Percentiles rank a stretch among this genome's conserved stretches.
phyloP scores from a whole-genome alignment of 1,284 basidiomycete genomes.

The Testicularia cyperi region DNA sequence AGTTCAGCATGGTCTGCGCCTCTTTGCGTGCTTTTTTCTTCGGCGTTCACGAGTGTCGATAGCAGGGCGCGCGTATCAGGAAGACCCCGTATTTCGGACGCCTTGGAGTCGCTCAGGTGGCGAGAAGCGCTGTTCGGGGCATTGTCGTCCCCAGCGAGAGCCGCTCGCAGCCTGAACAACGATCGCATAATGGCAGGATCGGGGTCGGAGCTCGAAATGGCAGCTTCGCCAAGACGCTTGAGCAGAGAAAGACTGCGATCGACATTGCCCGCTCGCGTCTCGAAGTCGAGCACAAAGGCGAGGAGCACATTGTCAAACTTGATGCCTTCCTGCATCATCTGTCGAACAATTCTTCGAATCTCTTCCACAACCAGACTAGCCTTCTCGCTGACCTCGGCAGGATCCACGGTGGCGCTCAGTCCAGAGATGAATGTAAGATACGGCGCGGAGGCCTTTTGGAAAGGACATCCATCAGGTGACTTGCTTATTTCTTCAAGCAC shows the following conservation, averaged over 20 bases:
- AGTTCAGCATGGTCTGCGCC: conserved; percentile 5
- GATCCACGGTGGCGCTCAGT: too few relatives aligned
- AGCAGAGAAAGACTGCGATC: conserved; percentile 4
- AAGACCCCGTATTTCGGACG: background rate
- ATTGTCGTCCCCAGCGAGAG: background rate
- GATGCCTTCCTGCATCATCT: conserved; percentile 15
- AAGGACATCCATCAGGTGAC: too few relatives aligned
- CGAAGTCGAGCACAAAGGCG: conserved; percentile 20
- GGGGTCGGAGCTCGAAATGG: background rate
- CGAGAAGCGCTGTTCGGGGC: background rate
- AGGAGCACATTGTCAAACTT: conserved; percentile 9
- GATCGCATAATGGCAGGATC: conserved; percentile 8
- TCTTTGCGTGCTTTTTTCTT: too few relatives aligned
- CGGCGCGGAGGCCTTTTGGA: too few relatives aligned
- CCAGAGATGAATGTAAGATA: too few relatives aligned
- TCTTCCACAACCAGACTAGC: too few relatives aligned
- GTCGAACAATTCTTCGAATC: conserved; percentile 1
- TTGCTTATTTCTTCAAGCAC: too few relatives aligned
- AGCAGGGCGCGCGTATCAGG: conserved; percentile 16
- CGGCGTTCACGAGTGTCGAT: conserved; percentile 7
- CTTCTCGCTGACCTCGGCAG: too few relatives aligned
- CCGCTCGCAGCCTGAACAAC: conserved; percentile 7
- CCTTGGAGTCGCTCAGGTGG: background rate
- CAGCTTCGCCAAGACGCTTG: background rate
- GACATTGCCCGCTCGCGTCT: conserved; percentile 10